phyloP scores from a whole-genome alignment of 306 rosid species.

The Quercus suber region DNA sequence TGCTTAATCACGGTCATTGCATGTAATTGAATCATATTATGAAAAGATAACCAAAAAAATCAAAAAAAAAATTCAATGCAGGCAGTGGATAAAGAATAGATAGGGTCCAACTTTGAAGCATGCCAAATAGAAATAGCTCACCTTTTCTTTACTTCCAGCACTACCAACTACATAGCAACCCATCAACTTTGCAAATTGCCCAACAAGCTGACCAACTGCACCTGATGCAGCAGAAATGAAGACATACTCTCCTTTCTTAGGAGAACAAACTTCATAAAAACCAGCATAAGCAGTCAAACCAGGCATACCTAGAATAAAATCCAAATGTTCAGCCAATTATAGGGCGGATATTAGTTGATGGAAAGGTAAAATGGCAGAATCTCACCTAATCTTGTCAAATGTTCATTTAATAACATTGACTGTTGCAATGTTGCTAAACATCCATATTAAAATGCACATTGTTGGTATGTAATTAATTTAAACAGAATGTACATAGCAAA shows the following conservation, averaged over 20 bases:
- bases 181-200: constrained; percentile 17
- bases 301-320: too few species aligned
- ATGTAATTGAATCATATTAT: background rate
- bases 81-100: background rate
- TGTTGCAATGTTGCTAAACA: too few species aligned
- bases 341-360: too few species aligned
- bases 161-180: background rate
- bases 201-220: constrained; percentile 38
- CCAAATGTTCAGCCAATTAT: too few species aligned
- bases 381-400: too few species aligned
- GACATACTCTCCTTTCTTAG: constrained; percentile 34
- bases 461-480: too few species aligned
- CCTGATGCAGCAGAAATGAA: constrained; percentile 35
- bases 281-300: constrained; percentile 41
- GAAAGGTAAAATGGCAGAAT: too few species aligned
- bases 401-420: too few species aligned
- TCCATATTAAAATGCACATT: too few species aligned
- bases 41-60: background rate
- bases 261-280: constrained; percentile 26
- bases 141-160: background rate
- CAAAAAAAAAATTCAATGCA: background rate
- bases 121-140: background rate
- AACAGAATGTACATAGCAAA: too few species aligned
- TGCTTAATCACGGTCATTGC: background rate
- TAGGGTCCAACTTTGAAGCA: background rate